Percentiles rank a stretch among this genome's conserved stretches.
These are phyloP conservation scores for Vickermania ingenoplastis DNA, from an alignment of 208 protist genomes.

Conservation along the genomic window DNA sequence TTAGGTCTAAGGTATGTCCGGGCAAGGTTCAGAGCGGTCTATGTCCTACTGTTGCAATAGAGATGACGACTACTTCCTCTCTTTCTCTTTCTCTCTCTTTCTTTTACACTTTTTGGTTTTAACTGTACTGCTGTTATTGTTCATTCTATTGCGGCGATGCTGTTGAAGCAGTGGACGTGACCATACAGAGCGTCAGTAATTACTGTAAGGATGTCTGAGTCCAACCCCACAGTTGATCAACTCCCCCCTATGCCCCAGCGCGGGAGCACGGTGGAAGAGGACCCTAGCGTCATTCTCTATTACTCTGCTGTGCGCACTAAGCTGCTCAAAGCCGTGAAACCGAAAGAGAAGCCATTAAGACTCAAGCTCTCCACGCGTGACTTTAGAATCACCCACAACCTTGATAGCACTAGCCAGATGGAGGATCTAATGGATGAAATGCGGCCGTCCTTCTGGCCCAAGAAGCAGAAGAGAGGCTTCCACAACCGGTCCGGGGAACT, in stretches of 20 bases:
- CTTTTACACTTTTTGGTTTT: too few relatives aligned
- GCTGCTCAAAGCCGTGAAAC: background rate
- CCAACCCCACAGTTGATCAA: background rate
- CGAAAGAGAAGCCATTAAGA: background rate
- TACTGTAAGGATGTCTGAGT: too few relatives aligned
- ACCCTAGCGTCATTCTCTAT: background rate
- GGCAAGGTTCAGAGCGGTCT: too few relatives aligned
- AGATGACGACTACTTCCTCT: too few relatives aligned
- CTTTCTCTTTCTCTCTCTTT: too few relatives aligned
- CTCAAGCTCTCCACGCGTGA: background rate
- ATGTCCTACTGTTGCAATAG: too few relatives aligned
- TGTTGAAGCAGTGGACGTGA: too few relatives aligned
- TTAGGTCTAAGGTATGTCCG: too few relatives aligned
- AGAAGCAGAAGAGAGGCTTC: background rate
- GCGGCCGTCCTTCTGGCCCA: background rate
- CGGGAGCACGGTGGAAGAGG: background rate
- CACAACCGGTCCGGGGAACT: background rate
- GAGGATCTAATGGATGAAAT: background rate
- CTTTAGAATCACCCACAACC: background rate
- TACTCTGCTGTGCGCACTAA: background rate
- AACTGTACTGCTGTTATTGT: too few relatives aligned
- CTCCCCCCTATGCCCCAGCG: background rate
- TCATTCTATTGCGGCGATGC: too few relatives aligned
- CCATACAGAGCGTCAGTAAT: too few relatives aligned
- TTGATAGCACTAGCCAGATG: background rate